Evolutionary conservation across 306 rosid species (phyloP).

Genomic region (Pterocarpus santalinus): DNA sequence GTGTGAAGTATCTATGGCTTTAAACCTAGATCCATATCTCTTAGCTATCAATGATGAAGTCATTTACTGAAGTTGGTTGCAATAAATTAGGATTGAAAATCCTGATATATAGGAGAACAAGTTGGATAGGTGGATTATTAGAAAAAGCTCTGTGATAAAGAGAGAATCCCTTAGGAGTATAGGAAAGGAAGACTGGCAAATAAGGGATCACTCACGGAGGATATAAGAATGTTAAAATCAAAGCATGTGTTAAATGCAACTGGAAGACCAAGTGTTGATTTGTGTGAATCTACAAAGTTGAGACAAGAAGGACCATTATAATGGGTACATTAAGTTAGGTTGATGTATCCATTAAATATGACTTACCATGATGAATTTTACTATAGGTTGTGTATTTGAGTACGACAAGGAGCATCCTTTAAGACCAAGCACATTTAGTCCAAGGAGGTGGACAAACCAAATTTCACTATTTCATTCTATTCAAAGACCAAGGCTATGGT

Average conservation of each 20-base stretch:
- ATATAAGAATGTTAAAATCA: slow-evolving; percentile 60
- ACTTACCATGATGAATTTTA: slow-evolving; percentile 69
- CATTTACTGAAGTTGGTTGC: slow-evolving; percentile 50
- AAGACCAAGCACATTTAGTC: slow-evolving; percentile 69
- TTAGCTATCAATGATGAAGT: slow-evolving; percentile 61
- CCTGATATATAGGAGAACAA: slow-evolving; percentile 75
- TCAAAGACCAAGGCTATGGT: slow-evolving; percentile 85
- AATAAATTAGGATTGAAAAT: slow-evolving; percentile 51
- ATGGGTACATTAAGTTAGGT: slow-evolving; percentile 70
- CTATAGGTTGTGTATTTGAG: slow-evolving; percentile 84
- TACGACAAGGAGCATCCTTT: slow-evolving; percentile 64
- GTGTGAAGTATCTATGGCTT: slow-evolving; percentile 80
- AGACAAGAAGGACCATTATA: slow-evolving; percentile 71
- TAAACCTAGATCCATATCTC: slow-evolving; percentile 67
- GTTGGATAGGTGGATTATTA: slow-evolving; percentile 75
- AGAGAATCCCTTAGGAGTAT: slow-evolving; percentile 64
- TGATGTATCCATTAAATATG: slow-evolving; percentile 68
- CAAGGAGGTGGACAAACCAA: slow-evolving; percentile 78
- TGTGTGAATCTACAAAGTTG: slow-evolving; percentile 79
- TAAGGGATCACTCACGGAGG: slow-evolving; percentile 64
- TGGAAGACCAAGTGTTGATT: slow-evolving; percentile 82
- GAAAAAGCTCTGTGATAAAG: slow-evolving; percentile 68
- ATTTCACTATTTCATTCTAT: slow-evolving; percentile 73
- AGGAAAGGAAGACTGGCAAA: slow-evolving; percentile 72
- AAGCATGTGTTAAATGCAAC: slow-evolving; percentile 79